Conservation (phyloP, 2,329 filamentous ascomycete species). For the Didymella pinodella region DNA sequence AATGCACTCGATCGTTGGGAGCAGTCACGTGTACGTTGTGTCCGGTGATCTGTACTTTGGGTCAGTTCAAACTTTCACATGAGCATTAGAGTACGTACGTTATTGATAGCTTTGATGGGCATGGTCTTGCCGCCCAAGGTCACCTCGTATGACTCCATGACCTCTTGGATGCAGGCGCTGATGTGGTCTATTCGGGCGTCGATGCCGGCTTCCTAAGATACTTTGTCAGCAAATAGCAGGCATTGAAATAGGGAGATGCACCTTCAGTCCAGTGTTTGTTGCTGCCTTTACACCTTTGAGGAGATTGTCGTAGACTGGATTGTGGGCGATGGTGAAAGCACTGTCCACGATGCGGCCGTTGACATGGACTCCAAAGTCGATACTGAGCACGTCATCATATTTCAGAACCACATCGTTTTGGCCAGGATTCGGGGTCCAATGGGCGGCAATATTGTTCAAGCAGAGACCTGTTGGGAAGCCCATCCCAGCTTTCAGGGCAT, state of each 20-base stretch:
- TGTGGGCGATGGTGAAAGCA: conserved; percentile 73
- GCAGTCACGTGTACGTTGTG: conserved; percentile 64
- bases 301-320: conserved; percentile 72
- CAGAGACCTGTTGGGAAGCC: conserved; percentile 85
- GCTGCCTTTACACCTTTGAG: conserved; percentile 71
- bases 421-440: conserved; percentile 85
- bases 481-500: conserved; percentile 79
- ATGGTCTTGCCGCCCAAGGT: conserved; percentile 78
- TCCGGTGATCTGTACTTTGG: conserved; percentile 68
- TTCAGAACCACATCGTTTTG: conserved; percentile 79
- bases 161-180: conserved; percentile 83
- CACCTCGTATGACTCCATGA: conserved; percentile 91
- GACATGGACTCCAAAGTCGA: conserved; percentile 75
- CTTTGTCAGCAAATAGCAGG: conserved; percentile 10
- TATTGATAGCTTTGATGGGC: conserved; percentile 82
- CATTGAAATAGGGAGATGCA: conserved; percentile 39
- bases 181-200: conserved; percentile 88
- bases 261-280: conserved; percentile 77
- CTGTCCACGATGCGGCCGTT: conserved; percentile 76
- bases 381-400: conserved; percentile 76
- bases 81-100: conserved; percentile 46
- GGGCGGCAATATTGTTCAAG: conserved; percentile 82
- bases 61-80: background rate
- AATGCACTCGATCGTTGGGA: background rate
- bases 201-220: conserved; percentile 77